Percentiles rank a stretch among this genome's conserved stretches.
Conservation (phyloP, 352 stramenopile species). For the Globisporangium cederbergense region DNA sequence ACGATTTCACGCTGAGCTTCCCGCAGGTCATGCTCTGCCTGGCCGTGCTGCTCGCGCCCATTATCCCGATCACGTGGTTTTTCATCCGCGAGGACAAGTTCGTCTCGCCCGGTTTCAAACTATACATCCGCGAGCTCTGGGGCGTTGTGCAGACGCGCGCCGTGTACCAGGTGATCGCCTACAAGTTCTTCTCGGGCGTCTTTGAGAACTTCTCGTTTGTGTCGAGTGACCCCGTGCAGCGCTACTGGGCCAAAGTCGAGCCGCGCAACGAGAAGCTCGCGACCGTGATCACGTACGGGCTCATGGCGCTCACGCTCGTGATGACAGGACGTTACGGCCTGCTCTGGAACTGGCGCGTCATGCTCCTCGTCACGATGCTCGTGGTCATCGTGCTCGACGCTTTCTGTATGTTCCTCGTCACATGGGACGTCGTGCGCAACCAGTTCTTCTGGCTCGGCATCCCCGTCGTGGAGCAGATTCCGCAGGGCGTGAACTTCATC, state of each 20-base stretch:
- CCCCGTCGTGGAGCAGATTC: constrained; percentile 44
- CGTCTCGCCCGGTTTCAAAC: constrained; percentile 16
- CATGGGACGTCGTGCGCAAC: constrained; percentile 51
- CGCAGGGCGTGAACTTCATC: constrained; percentile 45
- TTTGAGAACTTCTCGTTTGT: constrained; percentile 38
- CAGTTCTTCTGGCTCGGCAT: constrained; percentile 66
- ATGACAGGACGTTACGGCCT: constrained; percentile 41
- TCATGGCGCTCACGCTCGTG: constrained; percentile 33
- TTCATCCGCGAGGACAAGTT: constrained; percentile 30
- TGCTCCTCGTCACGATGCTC: constrained; percentile 34
- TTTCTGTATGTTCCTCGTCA: constrained; percentile 31
- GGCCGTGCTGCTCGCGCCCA: constrained; percentile 10
- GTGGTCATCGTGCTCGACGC: constrained; percentile 37
- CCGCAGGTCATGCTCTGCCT: constrained; percentile 23
- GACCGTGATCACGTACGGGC: constrained; percentile 24
- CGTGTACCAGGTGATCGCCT: constrained; percentile 46
- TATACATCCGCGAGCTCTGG: constrained; percentile 30
- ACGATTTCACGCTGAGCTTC: constrained; percentile 49
- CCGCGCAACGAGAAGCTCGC: constrained; percentile 30
- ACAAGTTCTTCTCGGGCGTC: constrained; percentile 47
- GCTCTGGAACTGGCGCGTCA: constrained; percentile 43
- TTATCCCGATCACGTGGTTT: constrained; percentile 23
- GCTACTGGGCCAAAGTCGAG: constrained; percentile 31
- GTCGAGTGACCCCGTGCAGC: constrained; percentile 29
- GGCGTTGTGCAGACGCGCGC: constrained; percentile 37